Conservation (phyloP, 148 eudicot species). For the Amaranthus palmeri region DNA sequence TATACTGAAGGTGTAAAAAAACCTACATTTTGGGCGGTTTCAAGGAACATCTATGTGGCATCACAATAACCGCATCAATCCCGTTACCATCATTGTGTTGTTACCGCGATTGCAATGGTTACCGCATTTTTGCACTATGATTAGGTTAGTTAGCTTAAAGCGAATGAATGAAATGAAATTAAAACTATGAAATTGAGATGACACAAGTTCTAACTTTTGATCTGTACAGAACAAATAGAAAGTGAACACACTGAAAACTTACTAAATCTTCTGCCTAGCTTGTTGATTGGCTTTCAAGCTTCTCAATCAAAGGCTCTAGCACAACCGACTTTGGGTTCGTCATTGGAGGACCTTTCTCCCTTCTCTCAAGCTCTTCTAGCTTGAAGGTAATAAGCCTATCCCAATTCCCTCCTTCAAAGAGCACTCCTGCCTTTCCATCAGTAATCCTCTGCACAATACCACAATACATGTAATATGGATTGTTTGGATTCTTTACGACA, state of each 20-base stretch:
- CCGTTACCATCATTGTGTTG: too few relatives aligned
- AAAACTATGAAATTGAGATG: not conserved
- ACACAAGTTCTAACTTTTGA: constrained; percentile 11
- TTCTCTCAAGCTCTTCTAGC: constrained; percentile 83
- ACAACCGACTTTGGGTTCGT: constrained; percentile 54
- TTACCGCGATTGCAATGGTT: too few relatives aligned
- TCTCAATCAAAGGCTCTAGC: constrained; percentile 37
- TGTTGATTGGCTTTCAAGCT: constrained; percentile 14
- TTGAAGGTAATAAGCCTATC: constrained; percentile 65
- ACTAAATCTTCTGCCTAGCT: not conserved
- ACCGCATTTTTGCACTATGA: too few relatives aligned
- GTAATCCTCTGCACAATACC: constrained; percentile 90
- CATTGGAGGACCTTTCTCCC: constrained; percentile 81
- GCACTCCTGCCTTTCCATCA: constrained; percentile 81
- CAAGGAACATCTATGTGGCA: too few relatives aligned
- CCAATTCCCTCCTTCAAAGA: constrained; percentile 95
- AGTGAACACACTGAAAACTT: constrained; percentile 1
- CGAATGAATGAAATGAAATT: not conserved
- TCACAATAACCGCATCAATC: too few relatives aligned
- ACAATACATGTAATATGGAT: constrained; percentile 71
- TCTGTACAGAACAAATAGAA: constrained; percentile 28
- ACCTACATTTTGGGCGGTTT: too few relatives aligned
- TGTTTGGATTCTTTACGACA: constrained; percentile 64
- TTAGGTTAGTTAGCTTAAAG: not conserved
- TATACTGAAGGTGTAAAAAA: too few relatives aligned